These are phyloP conservation scores for Phalaenopsis equestris DNA, from an alignment of 106 monocot genomes.

Conservation along the genomic window DNA sequence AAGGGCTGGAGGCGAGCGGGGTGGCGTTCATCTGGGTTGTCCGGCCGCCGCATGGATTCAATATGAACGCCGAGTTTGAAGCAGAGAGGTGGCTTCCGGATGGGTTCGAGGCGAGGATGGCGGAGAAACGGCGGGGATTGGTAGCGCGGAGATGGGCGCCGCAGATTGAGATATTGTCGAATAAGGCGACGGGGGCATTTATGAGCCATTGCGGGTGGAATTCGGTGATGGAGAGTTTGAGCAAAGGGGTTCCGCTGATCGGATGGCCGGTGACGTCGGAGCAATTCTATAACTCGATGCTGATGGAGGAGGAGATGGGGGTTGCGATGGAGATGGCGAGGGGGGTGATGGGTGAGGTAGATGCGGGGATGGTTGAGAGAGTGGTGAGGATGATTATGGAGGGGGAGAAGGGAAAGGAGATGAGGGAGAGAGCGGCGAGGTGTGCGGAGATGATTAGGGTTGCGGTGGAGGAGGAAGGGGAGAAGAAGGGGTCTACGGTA, in stretches of 20 bases:
- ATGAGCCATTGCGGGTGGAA: constrained; percentile 69
- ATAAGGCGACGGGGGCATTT: constrained; percentile 29
- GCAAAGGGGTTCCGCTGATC: constrained; percentile 28
- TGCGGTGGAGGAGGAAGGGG: constrained; percentile 8
- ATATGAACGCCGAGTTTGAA: constrained; percentile 11
- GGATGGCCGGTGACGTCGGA: constrained; percentile 34
- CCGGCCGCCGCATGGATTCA: constrained; percentile 26
- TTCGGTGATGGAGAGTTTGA: constrained; percentile 51
- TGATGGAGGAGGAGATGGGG: constrained; percentile 28
- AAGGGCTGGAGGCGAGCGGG: constrained; percentile 31
- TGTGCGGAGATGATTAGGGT: constrained; percentile 8
- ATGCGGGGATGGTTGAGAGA: constrained; percentile 6
- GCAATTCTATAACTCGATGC: constrained; percentile 28
- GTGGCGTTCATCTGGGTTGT: constrained; percentile 45
- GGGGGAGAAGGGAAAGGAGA: constrained; percentile 12
- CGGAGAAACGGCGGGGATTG: constrained; percentile 10
- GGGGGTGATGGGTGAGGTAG: constrained; percentile 5
- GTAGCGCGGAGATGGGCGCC: constrained; percentile 34
- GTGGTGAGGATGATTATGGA: constrained; percentile 22
- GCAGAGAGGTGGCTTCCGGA: constrained; percentile 34
- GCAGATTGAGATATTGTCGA: constrained; percentile 31
- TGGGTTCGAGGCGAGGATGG: constrained; percentile 23
- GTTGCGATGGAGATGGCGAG: constrained; percentile 27
- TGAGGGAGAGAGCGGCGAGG: constrained; percentile 8
- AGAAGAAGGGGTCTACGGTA: constrained; percentile 8